A percentile compares a stretch with the other conserved stretches of the same genome.
These are phyloP conservation scores for Clonostachys chloroleuca DNA, from an alignment of 2,329 filamentous ascomycete species.

Conservation along the genomic window DNA sequence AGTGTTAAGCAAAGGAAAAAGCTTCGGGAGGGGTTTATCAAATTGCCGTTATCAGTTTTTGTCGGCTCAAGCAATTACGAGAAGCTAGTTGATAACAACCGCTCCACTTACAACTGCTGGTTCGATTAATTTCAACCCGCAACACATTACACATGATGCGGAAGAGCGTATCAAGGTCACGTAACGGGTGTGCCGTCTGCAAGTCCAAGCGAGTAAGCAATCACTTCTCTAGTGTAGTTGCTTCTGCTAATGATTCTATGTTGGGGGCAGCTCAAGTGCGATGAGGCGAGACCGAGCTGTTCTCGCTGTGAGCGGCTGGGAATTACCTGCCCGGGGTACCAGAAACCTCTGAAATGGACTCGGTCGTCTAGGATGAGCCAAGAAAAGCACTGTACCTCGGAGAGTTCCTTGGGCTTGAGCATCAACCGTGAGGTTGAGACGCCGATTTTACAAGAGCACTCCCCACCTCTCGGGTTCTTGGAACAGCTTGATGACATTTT, in stretches of 20 bases:
- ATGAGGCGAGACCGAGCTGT: slow-evolving; percentile 2
- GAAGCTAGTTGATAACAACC: no score
- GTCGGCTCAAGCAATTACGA: no score
- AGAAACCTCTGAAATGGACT: slow-evolving; percentile 2
- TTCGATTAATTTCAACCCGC: no score
- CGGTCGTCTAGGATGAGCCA: not conserved
- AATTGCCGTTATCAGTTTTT: no score
- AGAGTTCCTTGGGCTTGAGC: no score
- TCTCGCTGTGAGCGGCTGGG: slow-evolving; percentile 2
- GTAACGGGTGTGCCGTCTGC: not conserved
- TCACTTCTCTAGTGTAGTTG: no score
- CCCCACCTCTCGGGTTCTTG: not conserved
- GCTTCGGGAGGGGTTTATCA: no score
- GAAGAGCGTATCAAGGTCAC: slow-evolving; percentile 6
- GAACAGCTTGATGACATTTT: not conserved
- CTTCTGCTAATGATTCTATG: not conserved
- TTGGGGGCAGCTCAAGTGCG: slow-evolving; percentile 2
- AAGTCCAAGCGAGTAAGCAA: not conserved
- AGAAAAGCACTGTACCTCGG: not conserved
- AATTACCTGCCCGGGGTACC: slow-evolving; percentile 3
- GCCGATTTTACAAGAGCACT: not conserved
- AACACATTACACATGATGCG: no score
- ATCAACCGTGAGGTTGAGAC: no score
- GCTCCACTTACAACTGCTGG: no score
- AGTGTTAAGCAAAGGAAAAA: no score